phyloP scores from a whole-genome alignment of 106 monocot species.

The Xerophyta viscosa region DNA sequence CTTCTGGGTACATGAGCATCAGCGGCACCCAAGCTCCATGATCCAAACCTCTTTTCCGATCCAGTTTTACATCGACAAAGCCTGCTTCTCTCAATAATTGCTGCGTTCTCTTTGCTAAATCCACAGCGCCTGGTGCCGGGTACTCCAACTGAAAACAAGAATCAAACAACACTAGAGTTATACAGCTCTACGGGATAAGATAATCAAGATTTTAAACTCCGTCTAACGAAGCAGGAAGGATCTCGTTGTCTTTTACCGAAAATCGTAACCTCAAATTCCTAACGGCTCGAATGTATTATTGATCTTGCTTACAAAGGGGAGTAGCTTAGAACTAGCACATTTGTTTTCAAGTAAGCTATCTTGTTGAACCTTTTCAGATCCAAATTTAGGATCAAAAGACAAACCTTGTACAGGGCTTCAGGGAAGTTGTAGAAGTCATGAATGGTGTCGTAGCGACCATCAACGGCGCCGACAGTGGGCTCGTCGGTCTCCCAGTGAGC shows the following conservation, averaged over 20 bases:
- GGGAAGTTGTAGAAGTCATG: slow-evolving; percentile 91
- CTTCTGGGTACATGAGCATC: slow-evolving; percentile 83
- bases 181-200: no score
- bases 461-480: slow-evolving; percentile 47
- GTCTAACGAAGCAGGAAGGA: no score
- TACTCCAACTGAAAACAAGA: slow-evolving; percentile 55
- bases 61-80: slow-evolving; percentile 32
- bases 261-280: no score
- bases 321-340: not conserved
- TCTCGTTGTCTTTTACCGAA: no score
- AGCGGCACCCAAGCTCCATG: slow-evolving; percentile 82
- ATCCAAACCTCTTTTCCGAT: slow-evolving; percentile 72
- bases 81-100: slow-evolving; percentile 43
- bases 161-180: no score
- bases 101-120: slow-evolving; percentile 50
- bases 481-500: slow-evolving; percentile 74
- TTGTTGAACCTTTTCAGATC: no score
- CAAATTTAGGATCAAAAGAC: no score
- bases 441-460: slow-evolving; percentile 51
- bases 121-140: slow-evolving; percentile 74
- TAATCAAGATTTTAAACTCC: no score
- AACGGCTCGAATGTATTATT: no score
- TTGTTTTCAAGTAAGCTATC: not conserved
- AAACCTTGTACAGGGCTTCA: slow-evolving; percentile 81
- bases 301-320: no score